These are phyloP conservation scores for Claviceps sp. DNA, from an alignment of 2,329 filamentous ascomycete species.

Conservation along the genomic window DNA sequence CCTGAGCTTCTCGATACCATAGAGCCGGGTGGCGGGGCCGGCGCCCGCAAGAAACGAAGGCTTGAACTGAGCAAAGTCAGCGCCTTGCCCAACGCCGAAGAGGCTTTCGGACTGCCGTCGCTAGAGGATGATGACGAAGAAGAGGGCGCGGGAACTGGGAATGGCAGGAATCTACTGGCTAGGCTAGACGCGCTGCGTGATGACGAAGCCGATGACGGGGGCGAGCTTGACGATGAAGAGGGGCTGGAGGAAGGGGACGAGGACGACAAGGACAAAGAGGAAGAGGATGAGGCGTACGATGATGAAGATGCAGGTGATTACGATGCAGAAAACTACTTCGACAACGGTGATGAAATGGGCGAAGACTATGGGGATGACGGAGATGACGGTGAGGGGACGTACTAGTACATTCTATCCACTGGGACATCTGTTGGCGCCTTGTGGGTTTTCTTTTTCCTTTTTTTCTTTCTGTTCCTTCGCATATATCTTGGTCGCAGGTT, in stretches of 20 bases:
- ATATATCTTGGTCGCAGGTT: not conserved
- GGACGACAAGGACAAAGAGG: constrained; percentile 31
- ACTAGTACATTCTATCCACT: constrained; percentile 11
- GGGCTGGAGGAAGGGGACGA: constrained; percentile 31
- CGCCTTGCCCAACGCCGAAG: constrained; percentile 35
- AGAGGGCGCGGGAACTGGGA: constrained; percentile 14
- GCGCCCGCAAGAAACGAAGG: constrained; percentile 27
- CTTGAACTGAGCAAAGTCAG: constrained; percentile 34
- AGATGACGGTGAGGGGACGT: constrained; percentile 34
- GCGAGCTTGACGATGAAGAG: constrained; percentile 37
- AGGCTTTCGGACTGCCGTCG: constrained; percentile 30
- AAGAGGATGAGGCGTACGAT: constrained; percentile 37
- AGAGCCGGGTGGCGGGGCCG: constrained; percentile 27
- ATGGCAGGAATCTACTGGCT: constrained; percentile 27
- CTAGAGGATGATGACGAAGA: constrained; percentile 17
- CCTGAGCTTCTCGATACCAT: constrained; percentile 41
- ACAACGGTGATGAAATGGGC: constrained; percentile 41
- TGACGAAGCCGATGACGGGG: constrained; percentile 35
- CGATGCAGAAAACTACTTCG: constrained; percentile 47
- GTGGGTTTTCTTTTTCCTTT: not conserved
- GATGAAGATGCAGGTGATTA: constrained; percentile 49
- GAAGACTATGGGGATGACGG: constrained; percentile 35
- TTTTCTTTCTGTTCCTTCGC: not conserved
- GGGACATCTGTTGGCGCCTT: not conserved
- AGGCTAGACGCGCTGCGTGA: constrained; percentile 32